Base-by-base conservation (phyloP, 2,329 filamentous ascomycete species). In the Xylaria multiplex region DNA sequence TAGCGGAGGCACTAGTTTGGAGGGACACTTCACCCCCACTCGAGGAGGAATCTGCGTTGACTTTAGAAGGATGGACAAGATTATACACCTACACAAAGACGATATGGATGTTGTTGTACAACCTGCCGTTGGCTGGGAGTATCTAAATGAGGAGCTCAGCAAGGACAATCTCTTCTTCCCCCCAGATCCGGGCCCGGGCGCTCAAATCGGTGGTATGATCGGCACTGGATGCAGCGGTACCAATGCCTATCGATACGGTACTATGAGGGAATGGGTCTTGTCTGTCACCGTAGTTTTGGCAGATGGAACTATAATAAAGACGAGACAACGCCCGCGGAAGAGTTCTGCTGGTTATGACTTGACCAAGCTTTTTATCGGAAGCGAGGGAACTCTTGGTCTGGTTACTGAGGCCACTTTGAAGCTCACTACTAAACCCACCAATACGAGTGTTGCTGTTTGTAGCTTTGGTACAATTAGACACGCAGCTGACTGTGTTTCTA, bases 251-350 rank as follows among this genome's bases (percentile, higher is more conserved):
- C 85, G 91, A 55, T 96, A 96, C 75, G 93, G 92, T 58, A 96
- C 92, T 0, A 96, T 96, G 92, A 88, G 91, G 60, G 93, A 96
- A 76, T 96, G 92, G 92, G 92, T 96, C 1, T 79, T 95, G 9
- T 91, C 88, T 57, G 81, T 96, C 55, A 96, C 92, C 0, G 90
- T 96, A 2, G 92, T 96, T 1, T 84, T 96, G 59, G 91, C 92
- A 1, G 92, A 96, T 77, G 92, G 93, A 24, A 93, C 91, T 0
- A 79, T 94, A 40, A 89, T 95, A 74, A 93, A 93, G 80, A 95
- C 92, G 3, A 85, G 90, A 66, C 91, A 93, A 75, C 84, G 92
- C 30, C 91, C 92, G 2, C 84, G 91, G 58, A 95, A 94, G 79
- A 92, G 89, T 62, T 91, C 89, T 59, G 92, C 92, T 13, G 92